Evolutionary conservation across 2,329 filamentous ascomycete species (phyloP), one percentile per base, ranked within the genome.

Genomic region (Truncatella angustata): DNA sequence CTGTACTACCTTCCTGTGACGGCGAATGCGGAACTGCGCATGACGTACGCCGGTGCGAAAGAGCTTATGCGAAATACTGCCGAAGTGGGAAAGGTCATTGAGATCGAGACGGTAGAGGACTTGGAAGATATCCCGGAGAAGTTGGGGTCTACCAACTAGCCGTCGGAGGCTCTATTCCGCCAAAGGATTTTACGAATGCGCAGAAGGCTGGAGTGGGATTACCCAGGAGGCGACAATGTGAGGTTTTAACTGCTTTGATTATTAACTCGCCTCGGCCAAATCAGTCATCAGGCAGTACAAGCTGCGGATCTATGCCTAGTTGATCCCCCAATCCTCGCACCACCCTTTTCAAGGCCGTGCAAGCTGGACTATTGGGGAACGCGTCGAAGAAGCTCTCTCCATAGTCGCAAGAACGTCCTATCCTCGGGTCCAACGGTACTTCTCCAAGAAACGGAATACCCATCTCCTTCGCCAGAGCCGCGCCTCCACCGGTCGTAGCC

Each of bases 301-400:
- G 70, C 45, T 81, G 70, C n/a, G 78, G 72, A 58, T 86, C 76
- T 52, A 88, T 72, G 3, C 85, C 86, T 57, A 91, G 75, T 66
- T 88, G 76, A 58, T 76, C 73, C 16, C 83, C 84, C 47, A 97
- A 78, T 44, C 82, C 81, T 63, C 81, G 83, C 32, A 99, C 92
- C 9, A 99, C 92, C 32, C 78, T 77, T 71, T 84, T 87, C 55
- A 99, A 82, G 3, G 93, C 92, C 60, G 80, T 76, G 64, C 91
- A 96, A 1, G 94, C 92, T 30, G 94, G 93, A 60, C 91, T 96
- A 61, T 97, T 92, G 0, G 93, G 91, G 69, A 91, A 99, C 21
- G 85, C 87, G 65, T 97, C 92, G 65, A 97, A 89, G 71, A 95
- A 99, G 70, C 91, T 97, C 81, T 99, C 94, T 4, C 95, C 94